Evolutionary conservation across 805 yeast genomes (phyloP).

Genomic region (Brettanomyces sp.): DNA sequence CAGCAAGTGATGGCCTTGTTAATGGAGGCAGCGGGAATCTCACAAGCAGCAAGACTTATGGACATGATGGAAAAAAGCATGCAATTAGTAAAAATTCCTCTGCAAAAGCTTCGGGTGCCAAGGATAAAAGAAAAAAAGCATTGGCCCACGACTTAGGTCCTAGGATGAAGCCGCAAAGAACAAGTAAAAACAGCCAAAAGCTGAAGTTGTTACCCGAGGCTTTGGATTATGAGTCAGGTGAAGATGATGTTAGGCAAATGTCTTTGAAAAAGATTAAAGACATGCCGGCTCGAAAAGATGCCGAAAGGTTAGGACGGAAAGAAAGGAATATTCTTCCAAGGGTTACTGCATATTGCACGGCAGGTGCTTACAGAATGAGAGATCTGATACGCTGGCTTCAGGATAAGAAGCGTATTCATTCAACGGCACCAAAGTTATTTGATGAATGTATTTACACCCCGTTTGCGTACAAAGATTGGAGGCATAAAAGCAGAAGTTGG

Average conservation of each 20-base stretch:
- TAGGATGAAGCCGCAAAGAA: constrained; percentile 63
- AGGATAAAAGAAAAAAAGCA: not conserved
- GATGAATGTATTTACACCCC: constrained; percentile 96
- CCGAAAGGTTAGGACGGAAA: constrained; percentile 82
- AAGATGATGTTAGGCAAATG: constrained; percentile 8
- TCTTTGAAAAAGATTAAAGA: constrained; percentile 85
- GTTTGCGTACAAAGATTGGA: constrained; percentile 73
- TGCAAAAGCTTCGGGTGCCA: not conserved
- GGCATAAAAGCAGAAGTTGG: constrained; percentile 27
- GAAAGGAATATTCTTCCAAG: constrained; percentile 81
- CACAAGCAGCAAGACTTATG: not conserved
- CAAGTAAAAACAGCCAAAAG: constrained; percentile 66
- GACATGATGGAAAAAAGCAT: constrained; percentile 3
- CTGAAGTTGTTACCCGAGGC: constrained; percentile 63
- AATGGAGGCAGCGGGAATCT: too few relatives aligned
- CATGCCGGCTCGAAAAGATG: constrained; percentile 83
- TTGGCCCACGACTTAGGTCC: constrained; percentile 21
- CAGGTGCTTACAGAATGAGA: constrained; percentile 84
- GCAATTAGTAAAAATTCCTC: not conserved
- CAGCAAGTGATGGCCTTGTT: too few relatives aligned
- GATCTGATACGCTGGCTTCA: constrained; percentile 80
- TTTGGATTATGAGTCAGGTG: constrained; percentile 20
- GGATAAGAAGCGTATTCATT: constrained; percentile 62
- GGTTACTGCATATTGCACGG: constrained; percentile 93
- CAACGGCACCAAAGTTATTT: constrained; percentile 77